Base-by-base conservation (phyloP, 1,284 basidiomycete genomes). In the Irpex sp. region DNA sequence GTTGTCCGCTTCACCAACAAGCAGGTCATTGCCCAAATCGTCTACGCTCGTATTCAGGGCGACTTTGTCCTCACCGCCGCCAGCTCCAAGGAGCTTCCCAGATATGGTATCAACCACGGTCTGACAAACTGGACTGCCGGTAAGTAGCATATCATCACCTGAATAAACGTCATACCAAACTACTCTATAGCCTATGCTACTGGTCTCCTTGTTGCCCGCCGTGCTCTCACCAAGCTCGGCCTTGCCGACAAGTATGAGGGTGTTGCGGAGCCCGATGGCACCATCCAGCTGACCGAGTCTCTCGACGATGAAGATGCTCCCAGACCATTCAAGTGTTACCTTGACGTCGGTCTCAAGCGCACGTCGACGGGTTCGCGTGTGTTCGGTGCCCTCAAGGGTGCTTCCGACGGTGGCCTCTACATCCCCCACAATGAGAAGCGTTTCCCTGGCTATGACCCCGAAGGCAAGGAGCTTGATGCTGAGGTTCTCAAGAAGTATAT, bases 191-290 rank as follows among this genome's bases (percentile, higher is more conserved):
- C 96, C 61, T 99, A 99, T 79, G 97, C 97, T 61, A 98, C 97
- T 73, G 97, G 97, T 77, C 89, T 99, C 62, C 90, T 99, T 58
- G 87, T 85, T 72, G 97, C 97, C 65, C 96, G 97, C 71, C 95
- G 97, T 76, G 97, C 96, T 51, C 83, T 99, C 64, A 89, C 89
- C 74, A 98, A 97, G 79, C 89, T 99, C 74, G 95, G 95, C 71
- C 90, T 99, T 68, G 96, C 93, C 66, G 97, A 99, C 82, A 99
- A 98, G 85, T 99, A 99, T 79, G 88, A 97, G 82, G 97, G 97
- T 85, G 90, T 96, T 65, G 77, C 87, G 54, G 96, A 98, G 81
- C 93, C 97, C 54, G 92, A 96, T 75, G 97, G 97, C 70, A 91
- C 91, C 63, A 78, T 97, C 72, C 80, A 82, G 66, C 71, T 96